phyloP scores from a whole-genome alignment of 495 filamentous ascomycete genomes.

The Penicillium pulvis region DNA sequence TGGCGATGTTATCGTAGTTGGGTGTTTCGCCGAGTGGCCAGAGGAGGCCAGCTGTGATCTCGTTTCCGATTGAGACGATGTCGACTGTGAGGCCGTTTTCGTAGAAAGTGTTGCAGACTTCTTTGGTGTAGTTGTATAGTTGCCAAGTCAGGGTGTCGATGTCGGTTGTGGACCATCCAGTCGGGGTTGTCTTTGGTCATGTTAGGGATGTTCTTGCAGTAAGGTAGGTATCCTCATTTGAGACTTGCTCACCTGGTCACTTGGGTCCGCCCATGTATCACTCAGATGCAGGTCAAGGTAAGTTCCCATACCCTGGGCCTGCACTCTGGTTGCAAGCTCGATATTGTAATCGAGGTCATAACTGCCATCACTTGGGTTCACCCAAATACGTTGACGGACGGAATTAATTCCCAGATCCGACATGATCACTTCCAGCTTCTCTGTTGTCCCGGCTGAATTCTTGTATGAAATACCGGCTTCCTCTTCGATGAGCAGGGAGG shows the following conservation, averaged over 20 bases:
- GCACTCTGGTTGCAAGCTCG: conserved; percentile 62
- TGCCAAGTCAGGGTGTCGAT: conserved; percentile 60
- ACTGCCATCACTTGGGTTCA: conserved; percentile 63
- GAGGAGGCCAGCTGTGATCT: conserved; percentile 64
- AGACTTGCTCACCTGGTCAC: conserved; percentile 36
- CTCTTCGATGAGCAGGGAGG: conserved; percentile 67
- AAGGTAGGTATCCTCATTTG: not conserved
- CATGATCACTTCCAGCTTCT: conserved; percentile 65
- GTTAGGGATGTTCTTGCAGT: not conserved
- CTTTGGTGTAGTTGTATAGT: conserved; percentile 66
- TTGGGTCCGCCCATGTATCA: conserved; percentile 63
- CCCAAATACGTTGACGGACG: conserved; percentile 73
- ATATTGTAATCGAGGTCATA: conserved; percentile 74
- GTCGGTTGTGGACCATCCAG: conserved; percentile 59
- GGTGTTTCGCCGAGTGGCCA: conserved; percentile 60
- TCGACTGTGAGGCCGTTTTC: conserved; percentile 53
- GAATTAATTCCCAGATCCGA: conserved; percentile 67
- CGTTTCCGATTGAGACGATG: conserved; percentile 71
- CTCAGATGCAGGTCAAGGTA: conserved; percentile 73
- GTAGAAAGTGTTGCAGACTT: conserved; percentile 61
- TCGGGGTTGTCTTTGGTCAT: conserved; percentile 46
- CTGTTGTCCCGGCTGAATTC: conserved; percentile 49
- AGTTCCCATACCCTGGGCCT: conserved; percentile 62
- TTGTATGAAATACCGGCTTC: conserved; percentile 61
- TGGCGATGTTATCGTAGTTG: conserved; percentile 60